Base-by-base conservation (phyloP, 768 basidiomycete species). In the Myochromella boudieri region DNA sequence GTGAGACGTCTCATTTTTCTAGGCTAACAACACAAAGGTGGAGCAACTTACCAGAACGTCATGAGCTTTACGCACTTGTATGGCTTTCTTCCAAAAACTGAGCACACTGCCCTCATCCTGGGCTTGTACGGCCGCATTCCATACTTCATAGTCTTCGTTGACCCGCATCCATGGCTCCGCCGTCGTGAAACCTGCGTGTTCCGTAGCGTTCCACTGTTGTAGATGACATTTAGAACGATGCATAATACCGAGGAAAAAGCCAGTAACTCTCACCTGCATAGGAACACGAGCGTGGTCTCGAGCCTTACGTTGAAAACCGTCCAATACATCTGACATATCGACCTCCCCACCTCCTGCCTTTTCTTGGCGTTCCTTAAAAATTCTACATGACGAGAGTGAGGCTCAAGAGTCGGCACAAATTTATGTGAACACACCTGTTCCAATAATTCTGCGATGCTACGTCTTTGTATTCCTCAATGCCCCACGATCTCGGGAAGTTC, bases 151-250 rank as follows among this genome's bases (percentile, higher is more conserved):
- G 54, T 87, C 84, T 29, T 85, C 83, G 55, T 86, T 83, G 6
- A 84, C 77, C 20, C 83, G 70, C 84, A 88, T 88, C 86, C 85
- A 90, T 0, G 87, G 85, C 2, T 61, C 73, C 2, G 77, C 80
- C 0, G 75, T 69, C 10, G 82, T 81, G 61, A 89, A 88, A 0
- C 87, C 86, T 0, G 75, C 83, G 45, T 87, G 70, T 6, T 63
- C 21, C 3, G 68, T 61, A 7, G 66, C 44, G 50, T 82, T 69
- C 85, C 86, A 88, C 82, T 86, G 43, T 9, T 25, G 27, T 7
- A 41, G 17, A 24, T 8, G 22, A 32, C 26, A 12, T 26, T 20
- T 28, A 31, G 6, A 28, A 18, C n/a, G 8, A n/a, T 6, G 29
- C 27, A 29, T 20, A 27, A 14, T 8, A 24, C 12, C 24, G 33